Percentiles rank a stretch among this genome's conserved stretches.
Conservation (phyloP, 208 protist genomes). For the Crithidia fasciculata region DNA sequence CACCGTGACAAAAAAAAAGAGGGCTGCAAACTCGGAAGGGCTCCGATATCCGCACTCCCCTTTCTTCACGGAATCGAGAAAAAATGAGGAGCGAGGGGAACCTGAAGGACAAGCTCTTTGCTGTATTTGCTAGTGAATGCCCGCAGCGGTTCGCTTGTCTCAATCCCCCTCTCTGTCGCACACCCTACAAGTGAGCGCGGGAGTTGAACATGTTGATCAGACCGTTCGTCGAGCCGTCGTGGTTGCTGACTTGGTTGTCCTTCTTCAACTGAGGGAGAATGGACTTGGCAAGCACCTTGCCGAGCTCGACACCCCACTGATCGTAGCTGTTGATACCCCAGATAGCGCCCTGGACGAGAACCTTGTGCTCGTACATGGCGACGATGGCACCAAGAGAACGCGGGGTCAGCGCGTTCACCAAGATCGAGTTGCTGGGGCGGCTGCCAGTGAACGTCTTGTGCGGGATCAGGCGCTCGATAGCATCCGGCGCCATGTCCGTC, state of each 20-base stretch:
- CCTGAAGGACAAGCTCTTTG: neutral
- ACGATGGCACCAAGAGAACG: conserved; percentile 93
- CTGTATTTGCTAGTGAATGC: neutral
- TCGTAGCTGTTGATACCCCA: conserved; percentile 98
- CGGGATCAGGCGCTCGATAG: conserved; percentile 67
- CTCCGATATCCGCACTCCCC: neutral
- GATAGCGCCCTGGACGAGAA: conserved; percentile 96
- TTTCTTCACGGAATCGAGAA: neutral
- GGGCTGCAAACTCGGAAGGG: neutral
- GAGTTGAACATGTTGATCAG: conserved; percentile 96
- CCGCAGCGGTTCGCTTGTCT: neutral
- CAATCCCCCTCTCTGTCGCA: neutral
- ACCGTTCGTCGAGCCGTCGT: conserved; percentile 95
- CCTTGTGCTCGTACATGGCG: conserved; percentile 98
- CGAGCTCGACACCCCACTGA: conserved; percentile 98
- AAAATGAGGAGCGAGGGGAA: conserved; percentile 12
- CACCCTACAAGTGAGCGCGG: conserved; percentile 51
- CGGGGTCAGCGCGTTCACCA: conserved; percentile 95
- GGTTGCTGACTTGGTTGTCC: conserved; percentile 53
- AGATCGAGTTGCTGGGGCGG: conserved; percentile 95
- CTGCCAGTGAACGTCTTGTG: conserved; percentile 94
- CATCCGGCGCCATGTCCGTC: conserved; percentile 52
- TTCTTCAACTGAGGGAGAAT: conserved; percentile 94
- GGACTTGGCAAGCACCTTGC: conserved; percentile 96
- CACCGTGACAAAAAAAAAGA: neutral